A percentile compares a stretch with the other conserved stretches of the same genome.
These are phyloP conservation scores for Metschnikowia sp. DNA, from an alignment of 805 yeast species.

Conservation along the genomic window DNA sequence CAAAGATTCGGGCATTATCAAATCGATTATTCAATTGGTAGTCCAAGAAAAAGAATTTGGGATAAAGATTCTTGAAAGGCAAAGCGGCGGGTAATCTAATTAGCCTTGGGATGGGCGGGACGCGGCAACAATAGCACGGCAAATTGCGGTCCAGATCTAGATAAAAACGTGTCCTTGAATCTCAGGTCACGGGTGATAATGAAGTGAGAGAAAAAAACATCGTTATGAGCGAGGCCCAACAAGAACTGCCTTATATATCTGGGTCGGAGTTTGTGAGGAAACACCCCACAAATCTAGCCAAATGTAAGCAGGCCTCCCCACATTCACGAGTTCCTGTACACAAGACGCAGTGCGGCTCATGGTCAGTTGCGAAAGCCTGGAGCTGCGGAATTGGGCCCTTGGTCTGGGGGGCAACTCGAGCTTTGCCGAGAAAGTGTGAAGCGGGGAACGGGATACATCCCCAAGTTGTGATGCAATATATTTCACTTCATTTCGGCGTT, in stretches of 20 bases:
- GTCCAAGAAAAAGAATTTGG: too few relatives aligned
- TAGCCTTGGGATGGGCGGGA: too few relatives aligned
- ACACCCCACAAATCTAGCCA: slow-evolving; percentile 7
- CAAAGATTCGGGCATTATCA: slow-evolving; percentile 18
- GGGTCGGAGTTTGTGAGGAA: slow-evolving; percentile 1
- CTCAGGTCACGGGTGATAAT: too few relatives aligned
- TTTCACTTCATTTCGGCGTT: too few relatives aligned
- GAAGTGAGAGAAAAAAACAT: too few relatives aligned
- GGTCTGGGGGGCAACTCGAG: slow-evolving; percentile 1
- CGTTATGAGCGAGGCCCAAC: background rate
- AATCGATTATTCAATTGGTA: too few relatives aligned
- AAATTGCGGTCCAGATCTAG: too few relatives aligned
- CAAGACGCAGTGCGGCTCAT: background rate
- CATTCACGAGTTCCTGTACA: slow-evolving; percentile 2
- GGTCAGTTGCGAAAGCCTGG: background rate
- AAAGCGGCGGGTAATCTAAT: too few relatives aligned
- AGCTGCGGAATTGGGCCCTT: background rate
- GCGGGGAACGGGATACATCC: slow-evolving; percentile 3
- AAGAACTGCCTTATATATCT: background rate
- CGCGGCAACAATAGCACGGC: too few relatives aligned
- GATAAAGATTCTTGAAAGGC: too few relatives aligned
- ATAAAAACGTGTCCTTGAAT: too few relatives aligned
- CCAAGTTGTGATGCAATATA: too few relatives aligned
- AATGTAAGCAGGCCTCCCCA: slow-evolving; percentile 1
- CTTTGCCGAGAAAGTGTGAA: slow-evolving; percentile 3